A percentile compares a stretch with the other conserved stretches of the same genome.
phyloP scores from a whole-genome alignment of 2,329 filamentous ascomycete species.

The Fusarium coicis region DNA sequence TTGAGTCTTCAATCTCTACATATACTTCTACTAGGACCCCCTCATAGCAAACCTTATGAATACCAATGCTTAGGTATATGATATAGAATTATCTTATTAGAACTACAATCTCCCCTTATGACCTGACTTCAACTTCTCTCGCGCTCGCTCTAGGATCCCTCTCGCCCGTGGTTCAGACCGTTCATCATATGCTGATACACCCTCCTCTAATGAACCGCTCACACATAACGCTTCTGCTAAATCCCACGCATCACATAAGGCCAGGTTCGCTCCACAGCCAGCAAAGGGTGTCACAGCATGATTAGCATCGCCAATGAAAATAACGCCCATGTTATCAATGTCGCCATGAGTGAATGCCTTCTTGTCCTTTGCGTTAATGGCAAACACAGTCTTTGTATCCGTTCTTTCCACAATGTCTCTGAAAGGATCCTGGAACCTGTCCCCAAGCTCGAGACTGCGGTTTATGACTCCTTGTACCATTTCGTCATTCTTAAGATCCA shows the following conservation, averaged over 20 bases:
- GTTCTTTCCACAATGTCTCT: constrained; percentile 53
- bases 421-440: constrained; percentile 53
- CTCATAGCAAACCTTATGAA: too few relatives aligned
- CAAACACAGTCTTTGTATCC: constrained; percentile 50
- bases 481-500: constrained; percentile 27
- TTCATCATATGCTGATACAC: constrained; percentile 50
- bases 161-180: constrained; percentile 50
- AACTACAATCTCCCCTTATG: constrained; percentile 23
- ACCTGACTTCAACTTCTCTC: constrained; percentile 36
- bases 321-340: constrained; percentile 40
- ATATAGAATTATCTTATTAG: too few relatives aligned
- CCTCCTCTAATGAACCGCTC: constrained; percentile 37
- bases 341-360: constrained; percentile 53
- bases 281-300: constrained; percentile 62
- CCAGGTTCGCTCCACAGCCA: constrained; percentile 60
- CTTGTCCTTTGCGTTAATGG: constrained; percentile 58
- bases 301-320: constrained; percentile 63
- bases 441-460: constrained; percentile 48
- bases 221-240: constrained; percentile 54
- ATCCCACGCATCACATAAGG: constrained; percentile 59
- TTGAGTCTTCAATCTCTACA: too few relatives aligned
- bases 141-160: constrained; percentile 39
- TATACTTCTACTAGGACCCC: too few relatives aligned
- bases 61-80: too few relatives aligned
- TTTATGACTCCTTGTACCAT: constrained; percentile 47